These are phyloP conservation scores for Butyriboletus loyo DNA, from an alignment of 768 basidiomycete species.

Conservation along the genomic window DNA sequence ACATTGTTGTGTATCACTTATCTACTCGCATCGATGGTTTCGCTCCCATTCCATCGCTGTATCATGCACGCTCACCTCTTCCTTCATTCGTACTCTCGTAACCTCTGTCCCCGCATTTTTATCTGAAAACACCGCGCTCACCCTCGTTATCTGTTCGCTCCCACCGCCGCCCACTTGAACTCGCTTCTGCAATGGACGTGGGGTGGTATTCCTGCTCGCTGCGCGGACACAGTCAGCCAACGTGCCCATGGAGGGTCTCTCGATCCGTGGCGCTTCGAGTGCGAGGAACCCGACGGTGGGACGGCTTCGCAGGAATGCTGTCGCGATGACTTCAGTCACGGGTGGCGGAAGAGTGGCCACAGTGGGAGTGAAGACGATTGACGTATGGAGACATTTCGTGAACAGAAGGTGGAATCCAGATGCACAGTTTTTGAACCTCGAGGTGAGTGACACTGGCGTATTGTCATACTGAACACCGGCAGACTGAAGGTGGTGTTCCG, in stretches of 20 bases:
- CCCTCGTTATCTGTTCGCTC: slow-evolving; percentile 32
- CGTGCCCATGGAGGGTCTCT: slow-evolving; percentile 47
- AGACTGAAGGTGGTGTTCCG: slow-evolving; percentile 5
- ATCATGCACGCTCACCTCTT: slow-evolving; percentile 4
- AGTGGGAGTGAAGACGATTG: slow-evolving; percentile 42
- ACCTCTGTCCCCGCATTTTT: background rate
- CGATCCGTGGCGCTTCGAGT: slow-evolving; percentile 65
- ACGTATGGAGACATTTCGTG: slow-evolving; percentile 76
- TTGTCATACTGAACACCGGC: background rate
- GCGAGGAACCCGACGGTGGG: slow-evolving; percentile 42
- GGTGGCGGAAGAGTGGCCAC: slow-evolving; percentile 17
- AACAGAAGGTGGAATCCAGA: slow-evolving; percentile 70
- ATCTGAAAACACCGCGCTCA: slow-evolving; percentile 36
- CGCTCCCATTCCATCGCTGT: slow-evolving; percentile 9
- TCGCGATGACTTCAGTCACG: slow-evolving; percentile 28
- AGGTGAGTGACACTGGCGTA: slow-evolving; percentile 48
- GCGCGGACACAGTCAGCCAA: slow-evolving; percentile 36
- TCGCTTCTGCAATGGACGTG: slow-evolving; percentile 19
- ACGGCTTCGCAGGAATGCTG: slow-evolving; percentile 59
- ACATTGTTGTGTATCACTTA: slow-evolving; percentile 18
- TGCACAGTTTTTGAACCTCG: slow-evolving; percentile 71
- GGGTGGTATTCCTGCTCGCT: slow-evolving; percentile 36
- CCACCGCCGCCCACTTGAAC: slow-evolving; percentile 23
- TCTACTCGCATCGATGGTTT: slow-evolving; percentile 15
- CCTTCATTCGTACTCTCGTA: slow-evolving; percentile 10